Conservation (phyloP, 2,329 filamentous ascomycete species). For the Penicillium palitans region DNA sequence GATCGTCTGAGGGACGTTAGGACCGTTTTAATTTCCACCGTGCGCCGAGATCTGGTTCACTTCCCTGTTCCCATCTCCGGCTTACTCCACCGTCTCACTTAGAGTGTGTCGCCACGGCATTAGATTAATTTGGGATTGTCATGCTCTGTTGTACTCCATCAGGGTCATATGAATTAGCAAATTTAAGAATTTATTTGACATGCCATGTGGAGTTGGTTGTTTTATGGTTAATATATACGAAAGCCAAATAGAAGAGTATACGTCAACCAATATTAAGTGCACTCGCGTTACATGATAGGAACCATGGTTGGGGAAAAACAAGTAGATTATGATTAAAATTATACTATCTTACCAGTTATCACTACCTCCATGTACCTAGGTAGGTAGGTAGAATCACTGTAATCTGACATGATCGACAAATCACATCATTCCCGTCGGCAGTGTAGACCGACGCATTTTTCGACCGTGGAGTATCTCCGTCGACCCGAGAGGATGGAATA, state of each 20-base stretch:
- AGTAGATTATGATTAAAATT: neutral
- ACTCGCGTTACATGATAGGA: neutral
- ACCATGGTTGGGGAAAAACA: neutral
- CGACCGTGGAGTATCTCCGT: neutral
- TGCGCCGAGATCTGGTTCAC: slow-evolving; percentile 22
- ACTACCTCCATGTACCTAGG: too few species aligned
- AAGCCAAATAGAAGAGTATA: neutral
- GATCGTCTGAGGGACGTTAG: neutral
- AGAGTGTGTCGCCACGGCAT: slow-evolving; percentile 19
- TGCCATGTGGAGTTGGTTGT: neutral
- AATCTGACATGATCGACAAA: neutral
- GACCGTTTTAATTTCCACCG: slow-evolving; percentile 23
- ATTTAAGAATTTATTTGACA: neutral
- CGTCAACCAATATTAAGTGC: neutral
- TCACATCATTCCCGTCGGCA: neutral
- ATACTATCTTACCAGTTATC: neutral
- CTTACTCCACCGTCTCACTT: slow-evolving; percentile 23
- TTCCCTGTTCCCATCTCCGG: slow-evolving; percentile 19
- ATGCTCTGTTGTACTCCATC: neutral
- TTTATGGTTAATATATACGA: neutral
- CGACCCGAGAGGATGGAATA: neutral
- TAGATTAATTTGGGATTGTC: neutral
- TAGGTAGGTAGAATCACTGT: neutral
- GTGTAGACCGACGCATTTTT: neutral
- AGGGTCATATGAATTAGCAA: neutral